These are phyloP conservation scores for Gossypium schwendimanii DNA, from an alignment of 441 rosid species.

Conservation along the genomic window DNA sequence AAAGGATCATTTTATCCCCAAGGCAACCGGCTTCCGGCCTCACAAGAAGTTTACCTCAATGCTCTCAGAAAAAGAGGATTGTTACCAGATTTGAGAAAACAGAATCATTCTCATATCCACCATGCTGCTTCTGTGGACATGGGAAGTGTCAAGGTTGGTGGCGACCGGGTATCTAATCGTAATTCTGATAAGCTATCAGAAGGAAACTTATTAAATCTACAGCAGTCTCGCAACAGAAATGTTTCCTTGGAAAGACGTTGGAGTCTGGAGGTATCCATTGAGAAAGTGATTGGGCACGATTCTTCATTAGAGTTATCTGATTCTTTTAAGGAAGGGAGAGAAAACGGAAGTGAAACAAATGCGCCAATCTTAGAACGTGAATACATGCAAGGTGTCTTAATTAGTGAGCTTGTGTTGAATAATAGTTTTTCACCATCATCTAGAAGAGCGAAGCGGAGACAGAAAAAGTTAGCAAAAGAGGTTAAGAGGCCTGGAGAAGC, in stretches of 20 bases:
- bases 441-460: conserved; percentile 64
- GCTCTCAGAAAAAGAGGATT: conserved; percentile 85
- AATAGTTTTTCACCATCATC: conserved; percentile 57
- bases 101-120: conserved; percentile 49
- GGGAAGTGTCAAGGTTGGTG: conserved; percentile 47
- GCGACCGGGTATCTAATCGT: conserved; percentile 29
- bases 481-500: conserved; percentile 89
- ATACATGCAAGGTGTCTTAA: conserved; percentile 94
- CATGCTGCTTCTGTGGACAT: conserved; percentile 68
- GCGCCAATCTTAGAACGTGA: conserved; percentile 80
- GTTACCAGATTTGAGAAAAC: conserved; percentile 71
- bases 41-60: conserved; percentile 65
- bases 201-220: conserved; percentile 68
- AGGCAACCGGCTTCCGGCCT: conserved; percentile 61
- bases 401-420: conserved; percentile 75
- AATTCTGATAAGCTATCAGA: conserved; percentile 47
- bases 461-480: conserved; percentile 68
- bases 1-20: conserved; percentile 88
- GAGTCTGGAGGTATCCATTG: conserved; percentile 96
- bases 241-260: conserved; percentile 86
- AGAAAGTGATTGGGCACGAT: conserved; percentile 84
- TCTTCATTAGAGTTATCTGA: conserved; percentile 49
- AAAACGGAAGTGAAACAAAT: conserved; percentile 31
- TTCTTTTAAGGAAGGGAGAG: conserved; percentile 34
- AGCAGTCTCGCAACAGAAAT: conserved; percentile 58